phyloP scores from a whole-genome alignment of 148 eudicot genomes.

The Bassia scoparia region DNA sequence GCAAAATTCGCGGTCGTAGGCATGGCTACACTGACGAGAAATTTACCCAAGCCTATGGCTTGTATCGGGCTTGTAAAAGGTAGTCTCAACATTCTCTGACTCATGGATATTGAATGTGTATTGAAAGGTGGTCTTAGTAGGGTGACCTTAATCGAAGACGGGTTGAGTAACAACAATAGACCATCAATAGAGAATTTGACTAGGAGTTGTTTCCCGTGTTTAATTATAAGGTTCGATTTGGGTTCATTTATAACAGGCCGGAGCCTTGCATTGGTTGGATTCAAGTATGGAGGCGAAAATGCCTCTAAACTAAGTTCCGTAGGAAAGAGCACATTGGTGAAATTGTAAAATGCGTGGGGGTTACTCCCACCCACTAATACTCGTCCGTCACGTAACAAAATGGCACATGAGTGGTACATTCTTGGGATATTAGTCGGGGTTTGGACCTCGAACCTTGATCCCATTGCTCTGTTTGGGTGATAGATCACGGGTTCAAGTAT shows the following conservation, averaged over 20 bases:
- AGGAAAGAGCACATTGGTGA: conserved; percentile 45
- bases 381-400: conserved; percentile 59
- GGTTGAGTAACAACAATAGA: conserved; percentile 13
- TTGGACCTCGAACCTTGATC: conserved; percentile 51
- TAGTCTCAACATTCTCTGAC: conserved; percentile 27
- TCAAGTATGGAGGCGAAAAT: conserved; percentile 59
- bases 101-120: conserved; percentile 75
- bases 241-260: conserved; percentile 49
- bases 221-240: conserved; percentile 12
- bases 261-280: neutral
- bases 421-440: conserved; percentile 44
- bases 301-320: conserved; percentile 72
- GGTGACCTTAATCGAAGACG: conserved; percentile 35
- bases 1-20: conserved; percentile 43
- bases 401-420: conserved; percentile 66
- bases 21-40: conserved; percentile 19
- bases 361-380: conserved; percentile 75
- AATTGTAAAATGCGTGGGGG: conserved; percentile 45
- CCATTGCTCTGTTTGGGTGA: conserved; percentile 25
- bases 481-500: conserved; percentile 49
- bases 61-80: neutral
- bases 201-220: conserved; percentile 23
- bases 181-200: conserved; percentile 33
- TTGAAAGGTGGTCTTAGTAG: conserved; percentile 60
- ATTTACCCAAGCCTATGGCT: conserved; percentile 5